Evolutionary conservation across 495 filamentous ascomycete species (phyloP).

Genomic region (Cercophora samala): DNA sequence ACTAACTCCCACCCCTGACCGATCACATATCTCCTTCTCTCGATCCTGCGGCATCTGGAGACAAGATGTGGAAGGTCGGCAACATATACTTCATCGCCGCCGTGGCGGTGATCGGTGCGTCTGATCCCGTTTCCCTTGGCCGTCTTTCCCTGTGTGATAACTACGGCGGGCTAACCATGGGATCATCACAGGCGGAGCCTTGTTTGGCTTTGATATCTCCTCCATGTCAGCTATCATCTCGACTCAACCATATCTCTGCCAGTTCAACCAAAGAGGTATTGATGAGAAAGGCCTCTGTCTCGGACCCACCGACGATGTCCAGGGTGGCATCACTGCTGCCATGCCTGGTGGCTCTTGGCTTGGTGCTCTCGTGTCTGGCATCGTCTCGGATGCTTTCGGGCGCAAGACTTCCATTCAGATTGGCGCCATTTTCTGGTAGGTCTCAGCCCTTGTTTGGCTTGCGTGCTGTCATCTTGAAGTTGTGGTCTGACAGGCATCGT

Average conservation of each 20-base stretch:
- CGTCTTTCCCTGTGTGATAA: background rate
- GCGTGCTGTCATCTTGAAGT: background rate
- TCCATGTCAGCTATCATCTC: constrained; percentile 73
- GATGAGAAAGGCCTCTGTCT: constrained; percentile 41
- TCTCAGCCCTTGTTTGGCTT: background rate
- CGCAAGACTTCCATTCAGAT: constrained; percentile 65
- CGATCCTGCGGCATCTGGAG: background rate
- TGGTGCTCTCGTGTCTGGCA: constrained; percentile 65
- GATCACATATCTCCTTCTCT: background rate
- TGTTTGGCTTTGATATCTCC: constrained; percentile 69
- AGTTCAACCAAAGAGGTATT: constrained; percentile 54
- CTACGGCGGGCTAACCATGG: background rate
- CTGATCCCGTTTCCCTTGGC: background rate
- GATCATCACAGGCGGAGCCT: constrained; percentile 57
- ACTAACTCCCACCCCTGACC: background rate
- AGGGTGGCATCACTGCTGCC: constrained; percentile 62
- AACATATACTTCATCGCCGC: constrained; percentile 74
- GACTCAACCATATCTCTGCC: constrained; percentile 59
- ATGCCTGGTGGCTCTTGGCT: constrained; percentile 76
- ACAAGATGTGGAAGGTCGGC: constrained; percentile 52
- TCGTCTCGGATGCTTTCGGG: constrained; percentile 63
- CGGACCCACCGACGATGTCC: constrained; percentile 47
- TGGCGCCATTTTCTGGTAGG: constrained; percentile 61
- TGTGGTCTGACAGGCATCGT: background rate
- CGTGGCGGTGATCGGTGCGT: constrained; percentile 61